phyloP scores from a whole-genome alignment of 441 rosid genomes.

The Pelargonium citronellum region DNA sequence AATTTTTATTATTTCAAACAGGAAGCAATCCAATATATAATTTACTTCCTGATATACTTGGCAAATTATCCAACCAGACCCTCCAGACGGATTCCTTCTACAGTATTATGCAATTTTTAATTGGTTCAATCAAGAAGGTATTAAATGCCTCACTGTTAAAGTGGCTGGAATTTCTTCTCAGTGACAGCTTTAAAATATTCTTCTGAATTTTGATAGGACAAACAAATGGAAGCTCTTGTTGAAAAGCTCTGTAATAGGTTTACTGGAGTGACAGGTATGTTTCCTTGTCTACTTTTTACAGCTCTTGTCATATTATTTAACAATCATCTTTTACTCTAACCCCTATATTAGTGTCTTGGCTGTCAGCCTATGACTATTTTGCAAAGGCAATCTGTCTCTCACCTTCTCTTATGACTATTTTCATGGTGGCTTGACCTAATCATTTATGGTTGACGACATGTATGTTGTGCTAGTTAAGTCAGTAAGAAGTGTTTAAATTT shows the following conservation, averaged over 20 bases:
- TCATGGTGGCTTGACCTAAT: neutral
- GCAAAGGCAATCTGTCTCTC: neutral
- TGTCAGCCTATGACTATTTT: neutral
- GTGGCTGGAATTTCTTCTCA: constrained; percentile 16
- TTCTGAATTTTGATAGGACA: constrained; percentile 51
- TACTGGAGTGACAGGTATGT: constrained; percentile 76
- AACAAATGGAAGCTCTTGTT: constrained; percentile 97
- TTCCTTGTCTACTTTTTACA: constrained; percentile 12
- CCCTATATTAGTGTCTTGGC: neutral
- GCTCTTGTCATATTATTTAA: neutral
- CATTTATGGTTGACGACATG: neutral
- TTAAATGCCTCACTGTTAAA: constrained; percentile 19
- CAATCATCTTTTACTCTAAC: neutral
- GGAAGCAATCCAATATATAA: constrained; percentile 96
- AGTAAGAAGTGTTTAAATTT: too few relatives aligned
- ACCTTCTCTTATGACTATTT: neutral
- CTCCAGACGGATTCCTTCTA: constrained; percentile 70
- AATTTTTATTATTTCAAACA: constrained; percentile 29
- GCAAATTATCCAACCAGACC: constrained; percentile 72
- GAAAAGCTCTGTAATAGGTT: constrained; percentile 98
- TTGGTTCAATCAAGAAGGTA: constrained; percentile 95
- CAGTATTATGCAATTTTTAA: constrained; percentile 94
- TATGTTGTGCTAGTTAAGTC: too few relatives aligned
- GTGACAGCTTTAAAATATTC: constrained; percentile 7
- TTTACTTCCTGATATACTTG: constrained; percentile 92